Evolutionary conservation across 768 basidiomycete species (phyloP).

Genomic region (Chalciporus chontae): DNA sequence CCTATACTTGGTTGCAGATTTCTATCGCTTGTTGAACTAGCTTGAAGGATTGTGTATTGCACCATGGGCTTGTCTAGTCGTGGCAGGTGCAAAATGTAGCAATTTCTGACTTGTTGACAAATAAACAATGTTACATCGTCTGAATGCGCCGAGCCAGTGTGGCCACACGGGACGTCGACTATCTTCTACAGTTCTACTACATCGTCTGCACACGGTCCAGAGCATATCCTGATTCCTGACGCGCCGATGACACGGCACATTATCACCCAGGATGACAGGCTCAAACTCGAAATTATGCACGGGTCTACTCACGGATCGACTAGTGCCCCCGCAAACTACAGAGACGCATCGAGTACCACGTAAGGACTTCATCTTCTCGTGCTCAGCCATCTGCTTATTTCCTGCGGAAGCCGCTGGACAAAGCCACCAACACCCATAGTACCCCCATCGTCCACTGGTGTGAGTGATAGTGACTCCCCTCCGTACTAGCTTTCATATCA

Average conservation of each 20-base stretch:
- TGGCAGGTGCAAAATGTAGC: not conserved
- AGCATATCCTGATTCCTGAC: not conserved
- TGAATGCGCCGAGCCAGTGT: no score
- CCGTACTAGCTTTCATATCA: not conserved
- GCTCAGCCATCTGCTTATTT: conserved; percentile 4
- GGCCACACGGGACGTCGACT: no score
- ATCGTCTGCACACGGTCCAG: conserved; percentile 13
- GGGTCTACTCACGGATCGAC: conserved; percentile 11
- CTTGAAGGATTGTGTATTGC: conserved; percentile 8
- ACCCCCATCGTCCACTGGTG: conserved; percentile 10
- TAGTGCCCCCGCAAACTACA: conserved; percentile 19
- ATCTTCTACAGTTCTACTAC: no score
- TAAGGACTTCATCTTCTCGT: conserved; percentile 11
- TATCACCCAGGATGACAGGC: conserved; percentile 7
- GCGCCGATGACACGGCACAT: conserved; percentile 7
- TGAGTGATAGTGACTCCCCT: conserved; percentile 11
- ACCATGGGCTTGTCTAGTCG: not conserved
- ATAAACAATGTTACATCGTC: not conserved
- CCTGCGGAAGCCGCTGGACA: conserved; percentile 15
- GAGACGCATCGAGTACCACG: conserved; percentile 28
- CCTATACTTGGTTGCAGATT: conserved; percentile 91
- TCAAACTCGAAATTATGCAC: conserved; percentile 9
- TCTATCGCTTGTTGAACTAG: conserved; percentile 56
- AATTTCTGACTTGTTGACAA: not conserved
- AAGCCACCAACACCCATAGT: conserved; percentile 20